Conservation (phyloP, 2,329 filamentous ascomycete species). For the Tolypocladium nubicola region DNA sequence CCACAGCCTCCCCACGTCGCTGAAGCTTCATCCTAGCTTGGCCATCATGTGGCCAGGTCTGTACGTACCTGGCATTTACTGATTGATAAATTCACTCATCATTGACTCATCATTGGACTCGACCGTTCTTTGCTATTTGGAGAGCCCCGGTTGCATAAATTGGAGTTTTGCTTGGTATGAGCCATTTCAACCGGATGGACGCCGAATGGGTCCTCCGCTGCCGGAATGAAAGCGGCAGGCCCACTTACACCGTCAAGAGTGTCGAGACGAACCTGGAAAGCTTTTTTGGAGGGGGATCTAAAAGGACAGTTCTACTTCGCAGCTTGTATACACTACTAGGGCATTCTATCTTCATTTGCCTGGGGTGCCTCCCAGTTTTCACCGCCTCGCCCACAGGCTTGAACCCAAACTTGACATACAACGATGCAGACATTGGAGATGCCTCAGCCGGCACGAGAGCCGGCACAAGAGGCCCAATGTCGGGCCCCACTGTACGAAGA, state of each 20-base stretch:
- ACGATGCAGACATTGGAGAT: too few species aligned
- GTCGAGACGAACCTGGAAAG: too few species aligned
- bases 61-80: neutral
- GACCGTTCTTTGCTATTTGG: neutral
- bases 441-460: too few species aligned
- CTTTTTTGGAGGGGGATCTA: too few species aligned
- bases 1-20: neutral
- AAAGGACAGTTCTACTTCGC: too few species aligned
- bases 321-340: too few species aligned
- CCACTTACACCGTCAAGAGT: neutral
- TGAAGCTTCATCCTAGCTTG: neutral
- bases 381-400: too few species aligned
- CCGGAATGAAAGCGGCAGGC: neutral
- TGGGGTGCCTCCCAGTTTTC: too few species aligned
- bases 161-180: neutral
- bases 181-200: neutral
- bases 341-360: too few species aligned
- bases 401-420: too few species aligned
- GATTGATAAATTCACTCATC: neutral
- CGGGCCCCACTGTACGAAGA: too few species aligned
- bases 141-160: neutral
- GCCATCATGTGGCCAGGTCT: neutral
- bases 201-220: neutral
- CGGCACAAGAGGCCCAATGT: too few species aligned
- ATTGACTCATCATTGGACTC: neutral